These are phyloP conservation scores for Suillus brevipes DNA, from an alignment of 768 basidiomycete species.

Conservation along the genomic window DNA sequence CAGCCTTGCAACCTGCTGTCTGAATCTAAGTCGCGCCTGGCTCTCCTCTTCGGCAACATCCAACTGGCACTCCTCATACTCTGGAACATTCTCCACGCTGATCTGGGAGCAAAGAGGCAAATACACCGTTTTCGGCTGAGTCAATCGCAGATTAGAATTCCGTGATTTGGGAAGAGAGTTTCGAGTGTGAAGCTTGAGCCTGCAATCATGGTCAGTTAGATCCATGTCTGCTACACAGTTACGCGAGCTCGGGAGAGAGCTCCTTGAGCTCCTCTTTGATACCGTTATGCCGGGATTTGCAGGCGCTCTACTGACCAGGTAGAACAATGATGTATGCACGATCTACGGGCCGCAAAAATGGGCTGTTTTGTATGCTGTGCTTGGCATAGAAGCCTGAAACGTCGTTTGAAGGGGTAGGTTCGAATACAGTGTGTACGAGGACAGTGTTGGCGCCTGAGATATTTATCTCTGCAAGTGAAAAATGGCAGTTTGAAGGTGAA, in stretches of 20 bases:
- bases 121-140: too few relatives aligned
- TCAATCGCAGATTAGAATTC: too few relatives aligned
- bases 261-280: slow-evolving; percentile 73
- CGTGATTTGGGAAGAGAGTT: slow-evolving; percentile 39
- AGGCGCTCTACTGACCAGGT: slow-evolving; percentile 56
- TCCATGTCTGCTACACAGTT: not conserved
- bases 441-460: not conserved
- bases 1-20: slow-evolving; percentile 70
- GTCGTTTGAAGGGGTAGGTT: not conserved
- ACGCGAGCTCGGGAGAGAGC: slow-evolving; percentile 56
- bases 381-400: not conserved
- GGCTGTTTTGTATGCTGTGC: not conserved
- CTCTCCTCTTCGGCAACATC: slow-evolving; percentile 87
- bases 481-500: too few relatives aligned
- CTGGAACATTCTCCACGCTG: slow-evolving; percentile 77
- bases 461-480: too few relatives aligned
- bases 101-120: slow-evolving; percentile 60
- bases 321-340: not conserved
- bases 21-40: slow-evolving; percentile 77
- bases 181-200: slow-evolving; percentile 54
- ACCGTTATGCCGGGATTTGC: slow-evolving; percentile 72
- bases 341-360: not conserved
- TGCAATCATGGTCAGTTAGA: slow-evolving; percentile 24
- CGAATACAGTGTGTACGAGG: not conserved
- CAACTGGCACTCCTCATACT: slow-evolving; percentile 91